Evolutionary conservation across 306 rosid genomes (phyloP).

Genomic region (Fragaria iinumae): DNA sequence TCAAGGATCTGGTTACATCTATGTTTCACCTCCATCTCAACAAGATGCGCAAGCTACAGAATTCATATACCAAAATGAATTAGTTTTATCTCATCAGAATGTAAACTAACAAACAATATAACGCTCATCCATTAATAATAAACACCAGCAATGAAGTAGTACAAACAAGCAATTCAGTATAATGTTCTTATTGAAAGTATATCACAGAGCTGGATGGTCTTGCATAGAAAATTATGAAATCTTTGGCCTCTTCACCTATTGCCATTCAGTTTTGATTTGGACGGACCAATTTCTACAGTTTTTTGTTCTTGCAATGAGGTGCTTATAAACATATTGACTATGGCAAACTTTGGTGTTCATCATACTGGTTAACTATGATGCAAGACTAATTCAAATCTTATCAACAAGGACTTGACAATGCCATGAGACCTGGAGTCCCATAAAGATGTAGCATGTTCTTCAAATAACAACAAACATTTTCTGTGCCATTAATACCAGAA

Average conservation of each 20-base stretch:
- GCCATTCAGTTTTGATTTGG: not conserved
- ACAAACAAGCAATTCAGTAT: not conserved
- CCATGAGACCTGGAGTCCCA: not conserved
- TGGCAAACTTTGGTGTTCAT: too few relatives aligned
- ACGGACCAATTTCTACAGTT: not conserved
- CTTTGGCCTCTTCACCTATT: not conserved
- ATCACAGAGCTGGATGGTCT: not conserved
- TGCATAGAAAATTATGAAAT: not conserved
- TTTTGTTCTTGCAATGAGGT: not conserved
- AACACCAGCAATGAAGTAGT: not conserved
- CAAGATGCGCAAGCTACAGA: constrained; percentile 91
- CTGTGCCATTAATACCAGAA: not conserved
- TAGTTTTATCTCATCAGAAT: constrained; percentile 5
- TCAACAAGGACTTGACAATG: not conserved
- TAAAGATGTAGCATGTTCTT: not conserved
- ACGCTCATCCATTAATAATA: not conserved
- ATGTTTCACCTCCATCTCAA: constrained; percentile 96
- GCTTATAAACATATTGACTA: too few relatives aligned
- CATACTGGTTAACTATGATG: not conserved
- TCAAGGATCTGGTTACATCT: constrained; percentile 84
- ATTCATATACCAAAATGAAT: constrained; percentile 15
- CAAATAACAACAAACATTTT: not conserved
- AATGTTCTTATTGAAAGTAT: not conserved
- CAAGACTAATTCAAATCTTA: not conserved
- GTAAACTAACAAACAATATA: constrained; percentile 12